Conservation (phyloP, 2,329 filamentous ascomycete genomes). For the Fusarium guadeloupense region DNA sequence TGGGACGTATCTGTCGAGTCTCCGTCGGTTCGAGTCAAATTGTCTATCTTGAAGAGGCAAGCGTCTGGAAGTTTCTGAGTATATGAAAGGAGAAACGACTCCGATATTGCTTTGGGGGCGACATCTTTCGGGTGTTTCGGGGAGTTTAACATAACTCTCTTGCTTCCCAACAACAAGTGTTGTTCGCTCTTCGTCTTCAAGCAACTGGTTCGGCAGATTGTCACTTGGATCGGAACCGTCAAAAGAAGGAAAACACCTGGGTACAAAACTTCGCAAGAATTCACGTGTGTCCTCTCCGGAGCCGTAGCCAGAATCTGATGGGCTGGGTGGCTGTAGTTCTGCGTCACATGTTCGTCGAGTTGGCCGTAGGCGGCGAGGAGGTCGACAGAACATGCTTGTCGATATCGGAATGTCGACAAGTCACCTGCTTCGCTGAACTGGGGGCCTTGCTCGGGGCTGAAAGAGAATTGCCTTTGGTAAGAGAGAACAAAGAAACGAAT, state of each 20-base stretch:
- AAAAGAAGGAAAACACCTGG: slow-evolving; percentile 12
- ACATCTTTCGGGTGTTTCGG: slow-evolving; percentile 4
- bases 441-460: not conserved
- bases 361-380: slow-evolving; percentile 13
- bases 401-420: not conserved
- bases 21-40: slow-evolving; percentile 21
- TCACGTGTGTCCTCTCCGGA: slow-evolving; percentile 37
- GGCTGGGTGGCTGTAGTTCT: slow-evolving; percentile 22
- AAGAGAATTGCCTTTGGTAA: not conserved
- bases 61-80: not conserved
- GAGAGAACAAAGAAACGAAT: slow-evolving; percentile 33
- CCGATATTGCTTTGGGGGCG: not conserved
- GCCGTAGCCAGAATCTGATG: slow-evolving; percentile 45
- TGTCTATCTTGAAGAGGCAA: slow-evolving; percentile 10
- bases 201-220: not conserved
- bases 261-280: slow-evolving; percentile 1
- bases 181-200: slow-evolving; percentile 7
- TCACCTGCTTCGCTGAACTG: not conserved
- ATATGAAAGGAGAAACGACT: slow-evolving; percentile 29
- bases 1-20: slow-evolving; percentile 63
- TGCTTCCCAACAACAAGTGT: not conserved
- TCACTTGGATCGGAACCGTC: slow-evolving; percentile 33
- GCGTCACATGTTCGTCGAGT: slow-evolving; percentile 6
- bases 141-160: not conserved
- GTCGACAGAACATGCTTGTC: slow-evolving; percentile 20